Base-by-base conservation (phyloP, 805 yeast genomes). In the Candida cerambycidarum region DNA sequence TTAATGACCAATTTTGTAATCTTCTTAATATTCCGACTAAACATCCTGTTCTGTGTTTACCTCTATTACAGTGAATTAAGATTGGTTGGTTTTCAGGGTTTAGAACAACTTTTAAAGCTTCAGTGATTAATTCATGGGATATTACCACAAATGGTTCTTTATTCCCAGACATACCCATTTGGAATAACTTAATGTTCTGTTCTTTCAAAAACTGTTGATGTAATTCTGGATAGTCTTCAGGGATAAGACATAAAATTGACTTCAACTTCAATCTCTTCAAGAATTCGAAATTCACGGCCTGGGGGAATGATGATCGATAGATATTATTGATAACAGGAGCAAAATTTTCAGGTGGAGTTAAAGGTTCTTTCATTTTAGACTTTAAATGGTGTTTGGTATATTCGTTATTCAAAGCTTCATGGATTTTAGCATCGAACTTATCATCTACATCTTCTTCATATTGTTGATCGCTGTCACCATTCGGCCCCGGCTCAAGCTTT, bases 11-110 rank as follows among this genome's bases (percentile, higher is more conserved):
- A 46, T 83, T 81, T 58, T 92, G 98, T 41, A 90, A 65, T 54
- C 93, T 73, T 46, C 99, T 69, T 25, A 93, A 73, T 57, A 97
- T 92, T 2, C 99, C 99, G 23, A 93, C 90, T 12, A 93, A 71
- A 62, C 98, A 93, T 0, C 99, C 99, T 0, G 99, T 93, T 53
- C 99, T 75, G 62, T 93, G 99, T 61, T 92, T 93, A 9, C 99
- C 99, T 45, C 97, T 71, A 65, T 93, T 93, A 65, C 99, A 93
- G 62, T 93, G 99, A 33, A 93, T 87, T 49, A 93, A 69, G 10
- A 93, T 71, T 1, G 99, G 99, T 45, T 89, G 98, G 62, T 93
- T 92, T 16, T 61, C 81, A 0, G 97, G 97, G 55, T 93, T 75
- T 12, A 89, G 61, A 11, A 89, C 87, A 25, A 89, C 84, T 57